Conservation (phyloP, 208 protist genomes). For the Acanthamoeba triangularis region DNA sequence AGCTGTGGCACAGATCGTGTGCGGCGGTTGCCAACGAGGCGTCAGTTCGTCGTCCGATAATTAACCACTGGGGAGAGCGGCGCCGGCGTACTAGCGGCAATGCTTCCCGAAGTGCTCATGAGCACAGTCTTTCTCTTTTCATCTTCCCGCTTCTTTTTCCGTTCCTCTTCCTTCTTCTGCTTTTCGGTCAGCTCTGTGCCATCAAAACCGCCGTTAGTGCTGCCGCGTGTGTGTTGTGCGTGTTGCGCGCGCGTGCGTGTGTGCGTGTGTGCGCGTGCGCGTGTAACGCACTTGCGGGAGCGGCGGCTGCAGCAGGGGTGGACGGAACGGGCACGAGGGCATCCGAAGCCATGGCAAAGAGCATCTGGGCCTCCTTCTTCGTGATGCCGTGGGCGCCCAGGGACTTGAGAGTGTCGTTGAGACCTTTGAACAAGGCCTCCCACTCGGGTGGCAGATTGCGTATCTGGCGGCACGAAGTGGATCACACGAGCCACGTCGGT, state of each 20-base stretch:
- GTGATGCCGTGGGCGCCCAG: slow-evolving; percentile 32
- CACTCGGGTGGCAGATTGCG: slow-evolving; percentile 25
- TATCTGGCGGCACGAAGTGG: not conserved
- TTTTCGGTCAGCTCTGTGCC: not conserved
- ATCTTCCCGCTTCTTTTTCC: not conserved
- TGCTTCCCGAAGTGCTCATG: not conserved
- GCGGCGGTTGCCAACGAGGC: not conserved
- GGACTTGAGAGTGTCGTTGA: slow-evolving; percentile 31
- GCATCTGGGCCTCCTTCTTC: slow-evolving; percentile 49
- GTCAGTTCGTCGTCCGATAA: not conserved
- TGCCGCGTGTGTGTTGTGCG: too few species aligned
- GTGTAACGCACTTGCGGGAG: not conserved
- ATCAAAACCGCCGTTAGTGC: not conserved
- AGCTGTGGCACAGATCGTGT: not conserved
- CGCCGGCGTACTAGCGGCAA: not conserved
- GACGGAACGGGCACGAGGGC: not conserved
- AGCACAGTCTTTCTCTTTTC: not conserved
- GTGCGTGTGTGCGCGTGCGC: not conserved
- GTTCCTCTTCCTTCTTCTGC: not conserved
- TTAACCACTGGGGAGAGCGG: not conserved
- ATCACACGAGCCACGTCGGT: not conserved
- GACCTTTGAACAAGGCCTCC: slow-evolving; percentile 39
- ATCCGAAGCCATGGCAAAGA: slow-evolving; percentile 41
- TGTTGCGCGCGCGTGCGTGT: too few species aligned
- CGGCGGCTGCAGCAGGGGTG: not conserved